Evolutionary conservation across 2,329 filamentous ascomycete species (phyloP).

Genomic region (Ceratocystis eucalypticola): DNA sequence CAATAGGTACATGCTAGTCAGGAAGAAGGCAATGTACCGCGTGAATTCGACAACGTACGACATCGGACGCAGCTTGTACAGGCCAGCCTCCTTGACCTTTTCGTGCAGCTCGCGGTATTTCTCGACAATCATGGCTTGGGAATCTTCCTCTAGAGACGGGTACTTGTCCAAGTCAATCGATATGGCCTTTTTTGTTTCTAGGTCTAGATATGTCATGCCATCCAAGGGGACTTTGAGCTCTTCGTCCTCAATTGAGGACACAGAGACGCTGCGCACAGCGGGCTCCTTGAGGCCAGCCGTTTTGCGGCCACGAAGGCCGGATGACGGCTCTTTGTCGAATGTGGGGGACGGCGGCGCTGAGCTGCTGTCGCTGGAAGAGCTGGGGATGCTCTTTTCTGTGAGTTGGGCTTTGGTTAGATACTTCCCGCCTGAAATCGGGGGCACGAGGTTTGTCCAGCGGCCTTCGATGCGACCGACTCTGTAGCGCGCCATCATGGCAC

Average conservation of each 20-base stretch:
- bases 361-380: slow-evolving; percentile 36
- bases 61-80: slow-evolving; percentile 74
- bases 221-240: slow-evolving; percentile 33
- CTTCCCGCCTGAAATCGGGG: slow-evolving; percentile 79
- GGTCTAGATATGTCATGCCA: slow-evolving; percentile 55
- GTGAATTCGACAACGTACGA: slow-evolving; percentile 62
- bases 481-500: slow-evolving; percentile 63
- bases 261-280: slow-evolving; percentile 4
- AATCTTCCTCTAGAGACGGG: slow-evolving; percentile 57
- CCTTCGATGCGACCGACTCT: slow-evolving; percentile 73
- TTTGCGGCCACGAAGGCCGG: slow-evolving; percentile 16
- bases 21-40: slow-evolving; percentile 56
- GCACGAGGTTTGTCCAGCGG: slow-evolving; percentile 73
- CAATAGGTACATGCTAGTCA: slow-evolving; percentile 47
- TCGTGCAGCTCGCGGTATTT: slow-evolving; percentile 73
- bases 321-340: slow-evolving; percentile 31
- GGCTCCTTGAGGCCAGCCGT: background rate
- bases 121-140: slow-evolving; percentile 59
- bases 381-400: slow-evolving; percentile 7
- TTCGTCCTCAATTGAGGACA: slow-evolving; percentile 27
- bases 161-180: slow-evolving; percentile 64
- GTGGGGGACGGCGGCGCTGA: slow-evolving; percentile 41
- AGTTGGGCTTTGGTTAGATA: slow-evolving; percentile 35
- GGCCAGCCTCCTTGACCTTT: slow-evolving; percentile 55
- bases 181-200: slow-evolving; percentile 60